Base-by-base conservation (phyloP, 2,329 filamentous ascomycete species). In the Lecanoromycetidae sp. region DNA sequence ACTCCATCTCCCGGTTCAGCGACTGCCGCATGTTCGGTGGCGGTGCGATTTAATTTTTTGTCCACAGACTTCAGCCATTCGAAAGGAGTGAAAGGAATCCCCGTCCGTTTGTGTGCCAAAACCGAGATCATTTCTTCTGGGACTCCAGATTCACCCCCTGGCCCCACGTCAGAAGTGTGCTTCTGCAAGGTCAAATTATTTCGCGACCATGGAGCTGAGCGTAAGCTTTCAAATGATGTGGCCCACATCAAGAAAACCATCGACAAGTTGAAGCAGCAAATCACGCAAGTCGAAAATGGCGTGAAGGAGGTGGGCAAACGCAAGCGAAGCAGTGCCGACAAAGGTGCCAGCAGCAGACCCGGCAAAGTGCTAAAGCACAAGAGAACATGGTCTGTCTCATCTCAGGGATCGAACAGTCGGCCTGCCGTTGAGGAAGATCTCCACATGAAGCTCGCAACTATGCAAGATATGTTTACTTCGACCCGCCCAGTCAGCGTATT, bases 1-100 rank as follows among this genome's bases (percentile, higher is more conserved):
- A 83, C 80, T 0, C 82, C 84, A 0, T 76, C 76, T 9, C 60
- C 75, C 26, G 51, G 47, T 42, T 79, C 79, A 48, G 75, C 77
- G 0, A 65, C 70, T 0, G 70, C 82, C 3, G 87, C 95, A 57
- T 91, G 87, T 62, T 84, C 80, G 40, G 79, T 98, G 47, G 84
- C 87, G 7, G 86, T 96, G 10, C 84, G 91, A 37, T 98, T 96
- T 72, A 98, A 98, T 67, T 98, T 98, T 61, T 72, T 98, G 0
- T 98, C 91, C 0, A 98, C 91, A 7, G 91, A 98, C 61, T 98
- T 96, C 62, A 96, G 90, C 63, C 91, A 96, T 61, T 96, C 91
- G 8, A 98, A 98, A 61, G 91, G 91, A 37, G 91, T 98, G 40
- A 98, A 96, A 66, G 91, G 91, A 29, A 95, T 96, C 54, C 90